Percentiles rank a stretch among this genome's conserved stretches.
Evolutionary conservation across 2,329 filamentous ascomycete genomes (phyloP).

Genomic region (Beauveria sp.): DNA sequence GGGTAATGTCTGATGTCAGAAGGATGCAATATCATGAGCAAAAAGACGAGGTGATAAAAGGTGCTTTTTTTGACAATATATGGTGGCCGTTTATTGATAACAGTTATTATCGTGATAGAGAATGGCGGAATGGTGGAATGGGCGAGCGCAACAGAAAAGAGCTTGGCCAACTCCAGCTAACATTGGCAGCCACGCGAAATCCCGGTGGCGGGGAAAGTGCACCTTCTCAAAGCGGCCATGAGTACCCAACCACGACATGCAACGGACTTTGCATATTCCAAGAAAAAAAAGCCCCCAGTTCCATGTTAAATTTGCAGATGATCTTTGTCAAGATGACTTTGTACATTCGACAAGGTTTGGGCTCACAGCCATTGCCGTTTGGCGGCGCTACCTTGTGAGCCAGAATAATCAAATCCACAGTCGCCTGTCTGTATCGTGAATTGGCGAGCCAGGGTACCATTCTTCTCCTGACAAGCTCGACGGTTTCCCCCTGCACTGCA

Average conservation of each 20-base stretch:
- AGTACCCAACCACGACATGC: background rate
- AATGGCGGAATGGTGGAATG: background rate
- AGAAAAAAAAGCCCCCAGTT: background rate
- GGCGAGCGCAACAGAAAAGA: background rate
- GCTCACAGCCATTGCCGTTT: background rate
- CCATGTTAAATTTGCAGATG: background rate
- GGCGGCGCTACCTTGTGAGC: background rate
- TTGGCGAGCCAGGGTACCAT: conserved; percentile 30
- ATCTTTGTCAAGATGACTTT: background rate
- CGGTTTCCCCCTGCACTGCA: background rate
- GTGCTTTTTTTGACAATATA: background rate
- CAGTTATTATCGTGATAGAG: background rate
- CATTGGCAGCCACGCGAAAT: conserved; percentile 7
- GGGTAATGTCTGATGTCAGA: background rate
- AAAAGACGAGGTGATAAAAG: background rate
- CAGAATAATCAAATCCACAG: background rate
- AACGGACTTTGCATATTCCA: background rate
- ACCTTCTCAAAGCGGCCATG: background rate
- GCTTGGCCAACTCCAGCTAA: background rate
- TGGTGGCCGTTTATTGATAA: background rate
- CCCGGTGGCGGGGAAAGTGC: conserved; percentile 4
- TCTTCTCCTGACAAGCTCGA: conserved; percentile 21
- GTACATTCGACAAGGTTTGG: background rate
- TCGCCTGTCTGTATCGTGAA: background rate
- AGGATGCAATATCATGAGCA: background rate